Conservation (phyloP, 2,329 filamentous ascomycete species). For the Knoxdaviesia capensis region DNA sequence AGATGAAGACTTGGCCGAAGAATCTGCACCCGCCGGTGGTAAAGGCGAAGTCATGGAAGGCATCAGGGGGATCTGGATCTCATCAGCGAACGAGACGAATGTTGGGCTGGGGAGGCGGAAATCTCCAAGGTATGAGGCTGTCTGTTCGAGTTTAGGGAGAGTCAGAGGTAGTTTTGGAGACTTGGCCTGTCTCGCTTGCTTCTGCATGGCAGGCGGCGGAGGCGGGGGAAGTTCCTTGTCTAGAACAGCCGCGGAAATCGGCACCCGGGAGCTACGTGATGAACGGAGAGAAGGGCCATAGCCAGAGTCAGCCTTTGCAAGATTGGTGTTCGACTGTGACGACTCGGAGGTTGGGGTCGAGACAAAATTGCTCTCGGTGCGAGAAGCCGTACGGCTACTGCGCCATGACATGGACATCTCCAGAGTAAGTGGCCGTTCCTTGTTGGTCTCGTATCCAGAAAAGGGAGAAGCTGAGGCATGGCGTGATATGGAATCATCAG, state of each 20-base stretch:
- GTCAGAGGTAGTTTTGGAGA: neutral
- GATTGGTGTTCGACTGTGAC: slow-evolving; percentile 15
- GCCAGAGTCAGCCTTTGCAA: slow-evolving; percentile 34
- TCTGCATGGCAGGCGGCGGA: neutral
- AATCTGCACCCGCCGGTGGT: no score
- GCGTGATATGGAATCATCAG: no score
- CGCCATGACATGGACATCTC: no score
- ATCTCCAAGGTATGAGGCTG: slow-evolving; percentile 2
- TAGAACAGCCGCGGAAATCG: slow-evolving; percentile 2
- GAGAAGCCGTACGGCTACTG: no score
- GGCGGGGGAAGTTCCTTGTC: slow-evolving; percentile 9
- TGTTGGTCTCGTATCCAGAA: no score
- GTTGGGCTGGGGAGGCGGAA: slow-evolving; percentile 2
- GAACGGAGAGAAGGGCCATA: slow-evolving; percentile 41
- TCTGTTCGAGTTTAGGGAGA: neutral
- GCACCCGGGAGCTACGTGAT: slow-evolving; percentile 15
- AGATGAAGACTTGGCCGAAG: no score
- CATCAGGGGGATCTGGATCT: neutral
- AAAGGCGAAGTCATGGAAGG: no score
- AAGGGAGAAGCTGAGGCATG: no score
- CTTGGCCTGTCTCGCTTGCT: neutral
- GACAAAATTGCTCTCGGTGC: slow-evolving; percentile 5
- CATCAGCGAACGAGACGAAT: neutral
- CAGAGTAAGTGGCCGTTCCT: no score
- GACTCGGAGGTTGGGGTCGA: slow-evolving; percentile 22